phyloP scores from a whole-genome alignment of 768 basidiomycete species.

The Auriscalpium microsporum region DNA sequence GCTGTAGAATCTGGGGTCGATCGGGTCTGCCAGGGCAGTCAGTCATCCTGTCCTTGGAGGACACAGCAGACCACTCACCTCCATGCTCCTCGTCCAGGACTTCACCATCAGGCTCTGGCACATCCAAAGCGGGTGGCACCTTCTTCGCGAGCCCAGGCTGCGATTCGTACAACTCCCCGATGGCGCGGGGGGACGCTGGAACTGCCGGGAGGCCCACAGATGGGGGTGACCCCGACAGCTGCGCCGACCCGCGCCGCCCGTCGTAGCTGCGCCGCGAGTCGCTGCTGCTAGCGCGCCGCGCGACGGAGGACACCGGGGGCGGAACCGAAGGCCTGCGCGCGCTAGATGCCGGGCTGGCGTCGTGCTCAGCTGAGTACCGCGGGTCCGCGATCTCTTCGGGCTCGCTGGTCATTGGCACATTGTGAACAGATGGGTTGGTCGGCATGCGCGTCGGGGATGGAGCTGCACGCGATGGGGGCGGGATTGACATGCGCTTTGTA shows the following conservation, averaged over 20 bases:
- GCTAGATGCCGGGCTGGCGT: not conserved
- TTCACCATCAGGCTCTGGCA: slow-evolving; percentile 10
- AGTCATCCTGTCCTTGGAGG: slow-evolving; percentile 1
- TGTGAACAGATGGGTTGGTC: not conserved
- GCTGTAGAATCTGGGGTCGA: slow-evolving; percentile 56
- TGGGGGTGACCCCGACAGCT: not conserved
- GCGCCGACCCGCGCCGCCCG: slow-evolving; percentile 3
- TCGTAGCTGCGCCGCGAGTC: slow-evolving; percentile 7
- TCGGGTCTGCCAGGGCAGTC: slow-evolving; percentile 42
- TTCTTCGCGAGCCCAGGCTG: not conserved
- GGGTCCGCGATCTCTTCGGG: not conserved
- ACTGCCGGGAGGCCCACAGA: not conserved
- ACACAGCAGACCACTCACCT: slow-evolving; percentile 16
- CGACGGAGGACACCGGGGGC: not conserved
- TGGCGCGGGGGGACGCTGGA: not conserved
- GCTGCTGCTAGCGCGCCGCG: not conserved
- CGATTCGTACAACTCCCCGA: not conserved
- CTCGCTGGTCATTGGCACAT: slow-evolving; percentile 4
- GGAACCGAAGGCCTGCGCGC: not conserved
- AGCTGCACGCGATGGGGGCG: slow-evolving; percentile 9
- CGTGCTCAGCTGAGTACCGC: not conserved
- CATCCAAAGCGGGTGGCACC: slow-evolving; percentile 4
- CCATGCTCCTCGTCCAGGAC: slow-evolving; percentile 35
- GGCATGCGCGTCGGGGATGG: not conserved
- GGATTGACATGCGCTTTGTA: slow-evolving; percentile 9